Evolutionary conservation across 2,329 filamentous ascomycete species (phyloP).

Genomic region (Rutstroemia sp.): DNA sequence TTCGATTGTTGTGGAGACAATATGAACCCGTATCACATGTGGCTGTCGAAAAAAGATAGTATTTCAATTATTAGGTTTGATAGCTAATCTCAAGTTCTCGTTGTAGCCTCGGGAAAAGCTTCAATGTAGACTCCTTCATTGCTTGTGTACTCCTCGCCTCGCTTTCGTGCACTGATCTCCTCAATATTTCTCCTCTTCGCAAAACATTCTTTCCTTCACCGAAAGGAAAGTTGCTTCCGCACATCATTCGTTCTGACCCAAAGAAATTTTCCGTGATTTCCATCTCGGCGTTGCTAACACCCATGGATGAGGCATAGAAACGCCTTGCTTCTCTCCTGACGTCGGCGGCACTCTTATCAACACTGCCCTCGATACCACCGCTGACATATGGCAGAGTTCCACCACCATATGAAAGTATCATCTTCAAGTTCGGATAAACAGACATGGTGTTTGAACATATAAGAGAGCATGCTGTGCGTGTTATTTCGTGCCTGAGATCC

Average conservation of each 20-base stretch:
- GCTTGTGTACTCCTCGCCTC: neutral
- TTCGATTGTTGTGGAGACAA: too few species aligned
- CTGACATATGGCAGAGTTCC: conserved; percentile 27
- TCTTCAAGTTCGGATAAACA: conserved; percentile 32
- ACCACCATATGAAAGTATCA: conserved; percentile 42
- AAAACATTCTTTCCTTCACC: neutral
- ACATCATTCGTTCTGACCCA: neutral
- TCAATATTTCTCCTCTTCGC: neutral
- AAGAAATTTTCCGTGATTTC: neutral
- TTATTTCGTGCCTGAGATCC: conserved; percentile 41
- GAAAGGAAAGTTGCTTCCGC: neutral
- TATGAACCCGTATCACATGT: too few species aligned
- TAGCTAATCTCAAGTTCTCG: neutral
- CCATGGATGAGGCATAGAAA: neutral
- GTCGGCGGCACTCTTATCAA: neutral
- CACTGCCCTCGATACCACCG: conserved; percentile 3
- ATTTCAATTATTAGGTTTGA: too few species aligned
- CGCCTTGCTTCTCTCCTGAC: neutral
- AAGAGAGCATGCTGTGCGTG: conserved; percentile 36
- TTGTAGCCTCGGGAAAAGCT: neutral
- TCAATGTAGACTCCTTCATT: neutral
- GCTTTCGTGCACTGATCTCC: neutral
- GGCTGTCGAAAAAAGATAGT: too few species aligned
- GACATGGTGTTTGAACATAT: conserved; percentile 30
- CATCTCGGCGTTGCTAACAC: neutral